Conservation (phyloP, 805 yeast species). For the Candida sakaeoensis region DNA sequence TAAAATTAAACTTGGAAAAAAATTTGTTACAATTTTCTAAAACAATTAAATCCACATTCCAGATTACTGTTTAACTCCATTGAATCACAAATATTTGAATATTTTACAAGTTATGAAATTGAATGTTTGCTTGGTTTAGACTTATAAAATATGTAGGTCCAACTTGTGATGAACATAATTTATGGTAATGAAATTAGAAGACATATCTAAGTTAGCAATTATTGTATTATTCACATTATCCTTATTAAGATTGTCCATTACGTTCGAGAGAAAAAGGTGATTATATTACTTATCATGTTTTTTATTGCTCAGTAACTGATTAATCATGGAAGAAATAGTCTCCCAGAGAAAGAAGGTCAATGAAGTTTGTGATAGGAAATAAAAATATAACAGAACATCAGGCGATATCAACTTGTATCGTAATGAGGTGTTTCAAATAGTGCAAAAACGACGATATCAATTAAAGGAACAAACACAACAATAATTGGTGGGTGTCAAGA, state of each 20-base stretch:
- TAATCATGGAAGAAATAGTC: not conserved
- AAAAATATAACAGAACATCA: not conserved
- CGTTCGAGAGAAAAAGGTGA: not conserved
- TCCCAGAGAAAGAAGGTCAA: not conserved
- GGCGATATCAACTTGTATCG: not conserved
- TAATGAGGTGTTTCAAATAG: not conserved
- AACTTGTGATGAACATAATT: not conserved
- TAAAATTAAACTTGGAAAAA: not conserved
- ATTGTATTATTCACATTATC: not conserved
- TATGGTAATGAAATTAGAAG: no score
- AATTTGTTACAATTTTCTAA: not conserved
- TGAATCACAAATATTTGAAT: no score
- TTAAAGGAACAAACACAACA: not conserved
- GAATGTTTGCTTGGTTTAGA: not conserved
- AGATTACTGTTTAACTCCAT: no score
- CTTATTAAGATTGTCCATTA: not conserved
- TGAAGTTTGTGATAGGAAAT: not conserved
- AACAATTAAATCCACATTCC: no score
- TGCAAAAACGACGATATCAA: not conserved
- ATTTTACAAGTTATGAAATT: not conserved
- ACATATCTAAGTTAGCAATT: not conserved
- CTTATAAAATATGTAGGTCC: not conserved
- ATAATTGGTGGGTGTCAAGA: not conserved
- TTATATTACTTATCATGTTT: not conserved
- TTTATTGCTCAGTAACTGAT: not conserved